Conservation (phyloP, 164 flowering plant species). For the Berberis vulgaris region DNA sequence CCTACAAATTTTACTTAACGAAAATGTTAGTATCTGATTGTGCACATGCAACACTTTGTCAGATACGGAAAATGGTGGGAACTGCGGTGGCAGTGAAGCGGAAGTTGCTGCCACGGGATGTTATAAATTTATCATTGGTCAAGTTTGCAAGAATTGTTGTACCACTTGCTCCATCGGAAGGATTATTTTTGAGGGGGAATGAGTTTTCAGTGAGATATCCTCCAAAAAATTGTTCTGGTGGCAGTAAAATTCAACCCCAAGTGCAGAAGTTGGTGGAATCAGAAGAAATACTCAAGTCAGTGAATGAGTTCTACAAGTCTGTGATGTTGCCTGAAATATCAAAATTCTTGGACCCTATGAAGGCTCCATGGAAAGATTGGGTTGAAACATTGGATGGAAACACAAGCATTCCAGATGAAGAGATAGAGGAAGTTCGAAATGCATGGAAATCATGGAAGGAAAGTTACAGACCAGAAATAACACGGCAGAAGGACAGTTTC, state of each 20-base stretch:
- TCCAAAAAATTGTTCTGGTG: conserved; percentile 11
- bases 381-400: conserved; percentile 50
- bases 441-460: conserved; percentile 70
- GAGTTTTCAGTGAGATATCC: conserved; percentile 33
- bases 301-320: conserved; percentile 50
- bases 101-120: conserved; percentile 59
- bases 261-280: conserved; percentile 52
- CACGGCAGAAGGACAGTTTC: conserved; percentile 1
- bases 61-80: conserved; percentile 95
- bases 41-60: conserved; percentile 9
- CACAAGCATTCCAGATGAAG: conserved; percentile 52
- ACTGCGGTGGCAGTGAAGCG: conserved; percentile 93
- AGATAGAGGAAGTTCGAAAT: conserved; percentile 59
- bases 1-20: background rate
- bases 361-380: conserved; percentile 80
- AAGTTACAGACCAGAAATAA: conserved; percentile 11
- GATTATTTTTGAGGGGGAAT: conserved; percentile 59
- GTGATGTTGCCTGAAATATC: conserved; percentile 57
- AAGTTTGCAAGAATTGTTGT: conserved; percentile 75
- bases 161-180: conserved; percentile 93
- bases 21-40: background rate
- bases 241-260: conserved; percentile 42
- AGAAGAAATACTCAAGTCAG: conserved; percentile 44
- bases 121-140: conserved; percentile 52
- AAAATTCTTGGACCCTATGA: conserved; percentile 50